Evolutionary conservation across 140 eudicot genomes (phyloP).

Genomic region (Flaveria floridana): DNA sequence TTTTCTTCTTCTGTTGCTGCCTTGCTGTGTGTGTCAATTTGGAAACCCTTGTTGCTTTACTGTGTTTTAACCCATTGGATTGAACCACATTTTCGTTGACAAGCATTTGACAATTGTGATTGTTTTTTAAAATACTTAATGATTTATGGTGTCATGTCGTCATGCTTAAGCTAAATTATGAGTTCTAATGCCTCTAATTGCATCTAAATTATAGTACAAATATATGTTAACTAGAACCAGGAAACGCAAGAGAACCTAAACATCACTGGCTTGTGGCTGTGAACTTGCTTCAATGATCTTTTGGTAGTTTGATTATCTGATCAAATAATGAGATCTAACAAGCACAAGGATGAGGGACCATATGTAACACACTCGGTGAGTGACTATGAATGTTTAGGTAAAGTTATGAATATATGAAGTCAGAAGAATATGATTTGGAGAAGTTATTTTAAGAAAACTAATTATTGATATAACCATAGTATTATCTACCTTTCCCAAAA

Average conservation of each 20-base stretch:
- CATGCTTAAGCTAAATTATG: not conserved
- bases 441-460: constrained; percentile 1
- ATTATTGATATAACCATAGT: not conserved
- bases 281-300: not conserved
- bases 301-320: too few species aligned
- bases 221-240: constrained; percentile 1
- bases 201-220: not conserved
- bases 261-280: not conserved
- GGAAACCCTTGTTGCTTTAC: too few species aligned
- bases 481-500: not conserved
- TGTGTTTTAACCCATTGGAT: not conserved
- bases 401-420: too few species aligned
- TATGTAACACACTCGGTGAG: too few species aligned
- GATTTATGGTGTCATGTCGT: not conserved
- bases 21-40: not conserved
- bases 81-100: constrained; percentile 15
- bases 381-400: too few species aligned
- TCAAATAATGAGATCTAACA: too few species aligned
- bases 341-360: too few species aligned
- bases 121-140: not conserved
- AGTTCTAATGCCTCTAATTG: not conserved
- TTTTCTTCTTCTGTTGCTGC: constrained; percentile 8
- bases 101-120: not conserved
- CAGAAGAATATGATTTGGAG: too few species aligned
- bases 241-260: constrained; percentile 11